Evolutionary conservation across 441 rosid genomes (phyloP).

Genomic region (Erodium trifolium): DNA sequence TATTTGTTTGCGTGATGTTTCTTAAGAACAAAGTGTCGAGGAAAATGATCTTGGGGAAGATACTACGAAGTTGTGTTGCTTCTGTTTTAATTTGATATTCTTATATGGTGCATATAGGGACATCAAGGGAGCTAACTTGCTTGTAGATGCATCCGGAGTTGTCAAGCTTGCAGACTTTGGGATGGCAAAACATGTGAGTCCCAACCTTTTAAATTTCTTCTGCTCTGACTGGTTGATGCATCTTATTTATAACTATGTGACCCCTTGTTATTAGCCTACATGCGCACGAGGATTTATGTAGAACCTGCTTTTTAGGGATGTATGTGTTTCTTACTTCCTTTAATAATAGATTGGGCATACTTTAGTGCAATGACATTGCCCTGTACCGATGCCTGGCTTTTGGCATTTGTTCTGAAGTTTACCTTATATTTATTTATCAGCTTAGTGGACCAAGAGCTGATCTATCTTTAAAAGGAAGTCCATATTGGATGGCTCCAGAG

Average conservation of each 20-base stretch:
- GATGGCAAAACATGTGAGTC: slow-evolving; percentile 92
- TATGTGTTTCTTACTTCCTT: not conserved
- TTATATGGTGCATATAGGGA: slow-evolving; percentile 44
- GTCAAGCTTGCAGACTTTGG: slow-evolving; percentile 99
- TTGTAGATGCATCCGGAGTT: slow-evolving; percentile 87
- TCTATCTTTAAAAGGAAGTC: slow-evolving; percentile 91
- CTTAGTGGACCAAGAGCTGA: slow-evolving; percentile 78
- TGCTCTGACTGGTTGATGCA: not conserved
- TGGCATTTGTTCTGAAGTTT: not conserved
- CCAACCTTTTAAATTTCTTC: not conserved
- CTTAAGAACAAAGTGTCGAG: not conserved
- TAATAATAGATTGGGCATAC: not conserved
- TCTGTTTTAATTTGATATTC: slow-evolving; percentile 10
- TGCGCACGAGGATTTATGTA: not conserved
- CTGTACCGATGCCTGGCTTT: not conserved
- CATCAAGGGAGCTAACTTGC: slow-evolving; percentile 94
- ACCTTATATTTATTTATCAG: slow-evolving; percentile 32
- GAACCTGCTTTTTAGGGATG: not conserved
- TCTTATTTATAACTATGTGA: not conserved
- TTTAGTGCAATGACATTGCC: not conserved
- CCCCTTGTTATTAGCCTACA: not conserved
- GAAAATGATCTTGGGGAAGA: slow-evolving; percentile 10
- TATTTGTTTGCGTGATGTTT: not conserved
- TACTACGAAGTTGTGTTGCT: slow-evolving; percentile 4
- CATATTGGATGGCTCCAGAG: slow-evolving; percentile 99